Evolutionary conservation across 1,284 basidiomycete species (phyloP).

Genomic region (Moniliella sp.): DNA sequence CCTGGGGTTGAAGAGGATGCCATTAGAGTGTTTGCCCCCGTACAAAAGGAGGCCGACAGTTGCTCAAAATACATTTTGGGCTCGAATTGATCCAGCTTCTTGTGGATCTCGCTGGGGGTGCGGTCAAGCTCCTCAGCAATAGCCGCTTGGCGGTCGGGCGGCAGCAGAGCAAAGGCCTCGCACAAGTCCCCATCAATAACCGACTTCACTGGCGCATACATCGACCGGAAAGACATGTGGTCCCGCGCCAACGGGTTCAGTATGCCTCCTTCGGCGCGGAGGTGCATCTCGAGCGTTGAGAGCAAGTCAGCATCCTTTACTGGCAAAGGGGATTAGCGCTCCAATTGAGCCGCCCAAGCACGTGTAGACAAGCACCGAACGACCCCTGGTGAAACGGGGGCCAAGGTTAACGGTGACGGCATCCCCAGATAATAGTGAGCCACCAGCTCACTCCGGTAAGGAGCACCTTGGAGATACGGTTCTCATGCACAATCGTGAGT

Average conservation of each 20-base stretch:
- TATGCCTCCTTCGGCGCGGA: slow-evolving; percentile 20
- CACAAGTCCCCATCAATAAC: slow-evolving; percentile 27
- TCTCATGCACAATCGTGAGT: slow-evolving; percentile 83
- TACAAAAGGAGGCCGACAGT: too few species aligned
- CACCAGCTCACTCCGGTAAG: slow-evolving; percentile 72
- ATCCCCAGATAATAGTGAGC: slow-evolving; percentile 79
- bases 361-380: slow-evolving; percentile 80
- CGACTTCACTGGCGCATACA: slow-evolving; percentile 41
- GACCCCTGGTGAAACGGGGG: slow-evolving; percentile 74
- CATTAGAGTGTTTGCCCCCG: too few species aligned
- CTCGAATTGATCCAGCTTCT: slow-evolving; percentile 33
- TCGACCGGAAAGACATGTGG: slow-evolving; percentile 25
- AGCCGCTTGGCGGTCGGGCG: slow-evolving; percentile 10
- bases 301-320: slow-evolving; percentile 95
- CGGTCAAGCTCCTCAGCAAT: slow-evolving; percentile 27
- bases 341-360: slow-evolving; percentile 81
- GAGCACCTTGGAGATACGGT: slow-evolving; percentile 79
- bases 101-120: slow-evolving; percentile 23
- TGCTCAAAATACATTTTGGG: too few species aligned
- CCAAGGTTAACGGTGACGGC: slow-evolving; percentile 70
- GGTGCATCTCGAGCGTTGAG: slow-evolving; percentile 57
- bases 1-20: too few species aligned
- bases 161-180: slow-evolving; percentile 20
- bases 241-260: slow-evolving; percentile 22
- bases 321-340: slow-evolving; percentile 76